Evolutionary conservation across 2,329 filamentous ascomycete genomes (phyloP).

Genomic region (Phaeosphaeriaceae sp.): DNA sequence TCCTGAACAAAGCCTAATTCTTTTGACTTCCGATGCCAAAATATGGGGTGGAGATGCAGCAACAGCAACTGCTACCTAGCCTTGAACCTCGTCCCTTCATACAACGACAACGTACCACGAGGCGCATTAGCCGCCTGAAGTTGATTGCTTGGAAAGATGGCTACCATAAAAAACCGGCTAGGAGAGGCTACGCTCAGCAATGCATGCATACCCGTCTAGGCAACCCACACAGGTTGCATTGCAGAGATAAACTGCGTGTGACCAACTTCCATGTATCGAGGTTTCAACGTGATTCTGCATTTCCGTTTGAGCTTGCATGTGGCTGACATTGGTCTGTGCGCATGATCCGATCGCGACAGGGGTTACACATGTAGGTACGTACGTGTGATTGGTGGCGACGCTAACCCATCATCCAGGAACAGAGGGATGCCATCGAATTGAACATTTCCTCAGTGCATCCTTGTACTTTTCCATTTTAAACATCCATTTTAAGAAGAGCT

Average conservation of each 20-base stretch:
- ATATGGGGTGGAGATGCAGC: neutral
- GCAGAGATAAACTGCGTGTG: neutral
- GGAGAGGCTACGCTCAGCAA: neutral
- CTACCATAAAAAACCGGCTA: neutral
- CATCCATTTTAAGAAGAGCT: too few species aligned
- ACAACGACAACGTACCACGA: slow-evolving; percentile 17
- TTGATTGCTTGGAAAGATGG: slow-evolving; percentile 5
- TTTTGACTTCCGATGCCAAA: too few species aligned
- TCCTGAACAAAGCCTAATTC: too few species aligned
- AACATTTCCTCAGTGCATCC: neutral
- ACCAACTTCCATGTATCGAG: slow-evolving; percentile 6
- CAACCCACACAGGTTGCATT: neutral
- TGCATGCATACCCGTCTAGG: neutral
- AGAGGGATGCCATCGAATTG: slow-evolving; percentile 1
- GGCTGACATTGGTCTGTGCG: slow-evolving; percentile 18
- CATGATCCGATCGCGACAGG: slow-evolving; percentile 19
- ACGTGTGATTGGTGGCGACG: too few species aligned
- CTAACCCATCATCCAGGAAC: neutral
- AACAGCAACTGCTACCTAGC: neutral
- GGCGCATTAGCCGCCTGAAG: slow-evolving; percentile 26
- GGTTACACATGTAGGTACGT: too few species aligned
- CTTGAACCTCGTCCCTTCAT: slow-evolving; percentile 9
- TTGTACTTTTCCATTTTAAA: too few species aligned
- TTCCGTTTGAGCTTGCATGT: slow-evolving; percentile 17
- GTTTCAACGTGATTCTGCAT: slow-evolving; percentile 15